These are phyloP conservation scores for Pythium monospermum DNA, from an alignment of 352 stramenopile genomes.

Conservation along the genomic window DNA sequence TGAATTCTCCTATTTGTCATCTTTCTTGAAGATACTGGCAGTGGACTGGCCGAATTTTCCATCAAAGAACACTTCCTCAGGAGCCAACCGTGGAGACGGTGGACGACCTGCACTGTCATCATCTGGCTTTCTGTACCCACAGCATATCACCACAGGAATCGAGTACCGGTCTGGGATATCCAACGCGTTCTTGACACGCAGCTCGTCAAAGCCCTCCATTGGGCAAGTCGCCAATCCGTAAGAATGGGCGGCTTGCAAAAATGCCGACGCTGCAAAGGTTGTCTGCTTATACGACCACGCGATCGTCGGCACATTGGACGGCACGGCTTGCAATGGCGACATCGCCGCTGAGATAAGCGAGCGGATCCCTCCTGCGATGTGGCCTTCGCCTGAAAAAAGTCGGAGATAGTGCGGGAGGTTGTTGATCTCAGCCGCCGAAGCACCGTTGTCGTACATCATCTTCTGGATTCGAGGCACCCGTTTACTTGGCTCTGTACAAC, in stretches of 20 bases:
- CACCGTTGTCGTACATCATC: slow-evolving; percentile 54
- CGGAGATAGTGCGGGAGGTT: slow-evolving; percentile 61
- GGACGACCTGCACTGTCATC: slow-evolving; percentile 11
- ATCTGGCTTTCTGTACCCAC: slow-evolving; percentile 43
- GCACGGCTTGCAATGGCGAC: slow-evolving; percentile 59
- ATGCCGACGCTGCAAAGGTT: slow-evolving; percentile 60
- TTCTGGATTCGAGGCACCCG: slow-evolving; percentile 68
- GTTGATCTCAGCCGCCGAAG: slow-evolving; percentile 34
- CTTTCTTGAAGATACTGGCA: slow-evolving; percentile 43
- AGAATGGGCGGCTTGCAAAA: slow-evolving; percentile 63
- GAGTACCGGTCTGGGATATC: slow-evolving; percentile 77
- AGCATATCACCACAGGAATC: slow-evolving; percentile 66
- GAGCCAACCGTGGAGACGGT: slow-evolving; percentile 42
- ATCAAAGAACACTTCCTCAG: slow-evolving; percentile 78
- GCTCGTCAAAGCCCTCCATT: slow-evolving; percentile 81
- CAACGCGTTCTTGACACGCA: slow-evolving; percentile 49
- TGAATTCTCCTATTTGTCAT: slow-evolving; percentile 3
- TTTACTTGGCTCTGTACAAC: slow-evolving; percentile 52
- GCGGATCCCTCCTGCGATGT: slow-evolving; percentile 47
- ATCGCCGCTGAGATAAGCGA: slow-evolving; percentile 51
- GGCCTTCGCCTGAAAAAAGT: slow-evolving; percentile 67
- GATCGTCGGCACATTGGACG: slow-evolving; percentile 54
- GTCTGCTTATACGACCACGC: slow-evolving; percentile 84
- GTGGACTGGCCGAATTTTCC: slow-evolving; percentile 76
- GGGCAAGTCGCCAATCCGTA: slow-evolving; percentile 64